A percentile compares a stretch with the other conserved stretches of the same genome.
phyloP scores from a whole-genome alignment of 345 rosid species.

The Pugionium dolabratum region DNA sequence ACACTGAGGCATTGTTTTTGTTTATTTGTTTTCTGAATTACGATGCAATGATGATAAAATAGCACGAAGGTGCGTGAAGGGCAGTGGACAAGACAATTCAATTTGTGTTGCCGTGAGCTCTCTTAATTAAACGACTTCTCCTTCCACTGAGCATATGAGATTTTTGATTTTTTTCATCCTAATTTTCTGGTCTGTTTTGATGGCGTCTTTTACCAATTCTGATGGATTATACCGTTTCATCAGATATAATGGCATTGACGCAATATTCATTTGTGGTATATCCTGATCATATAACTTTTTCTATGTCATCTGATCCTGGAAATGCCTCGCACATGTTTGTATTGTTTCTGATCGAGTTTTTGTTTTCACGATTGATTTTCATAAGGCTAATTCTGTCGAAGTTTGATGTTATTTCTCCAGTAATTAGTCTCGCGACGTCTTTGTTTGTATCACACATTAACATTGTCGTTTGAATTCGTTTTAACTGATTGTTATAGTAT shows the following conservation, averaged over 20 bases:
- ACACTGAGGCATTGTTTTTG: slow-evolving; percentile 71
- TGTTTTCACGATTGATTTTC: too few species aligned
- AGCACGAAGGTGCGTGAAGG: slow-evolving; percentile 64
- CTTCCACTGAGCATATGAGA: slow-evolving; percentile 86
- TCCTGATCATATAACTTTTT: slow-evolving; percentile 59
- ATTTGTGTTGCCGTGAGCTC: slow-evolving; percentile 79
- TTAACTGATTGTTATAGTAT: too few species aligned
- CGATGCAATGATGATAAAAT: slow-evolving; percentile 68
- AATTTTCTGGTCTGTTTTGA: background rate
- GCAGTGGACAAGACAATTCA: slow-evolving; percentile 63
- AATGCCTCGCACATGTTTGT: slow-evolving; percentile 53
- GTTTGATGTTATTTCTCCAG: too few species aligned
- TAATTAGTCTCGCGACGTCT: too few species aligned
- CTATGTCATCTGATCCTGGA: slow-evolving; percentile 72
- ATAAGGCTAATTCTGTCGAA: too few species aligned
- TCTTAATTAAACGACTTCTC: slow-evolving; percentile 75
- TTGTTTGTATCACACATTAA: too few species aligned
- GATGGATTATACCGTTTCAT: slow-evolving; percentile 64
- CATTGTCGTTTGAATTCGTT: too few species aligned
- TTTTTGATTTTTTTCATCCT: background rate
- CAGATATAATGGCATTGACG: slow-evolving; percentile 92
- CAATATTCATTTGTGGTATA: slow-evolving; percentile 61
- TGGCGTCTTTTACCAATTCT: slow-evolving; percentile 96
- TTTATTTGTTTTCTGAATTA: background rate
- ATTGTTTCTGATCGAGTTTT: too few species aligned